phyloP scores from a whole-genome alignment of 331 rosid genomes.

The Erythrophleum ivorense region DNA sequence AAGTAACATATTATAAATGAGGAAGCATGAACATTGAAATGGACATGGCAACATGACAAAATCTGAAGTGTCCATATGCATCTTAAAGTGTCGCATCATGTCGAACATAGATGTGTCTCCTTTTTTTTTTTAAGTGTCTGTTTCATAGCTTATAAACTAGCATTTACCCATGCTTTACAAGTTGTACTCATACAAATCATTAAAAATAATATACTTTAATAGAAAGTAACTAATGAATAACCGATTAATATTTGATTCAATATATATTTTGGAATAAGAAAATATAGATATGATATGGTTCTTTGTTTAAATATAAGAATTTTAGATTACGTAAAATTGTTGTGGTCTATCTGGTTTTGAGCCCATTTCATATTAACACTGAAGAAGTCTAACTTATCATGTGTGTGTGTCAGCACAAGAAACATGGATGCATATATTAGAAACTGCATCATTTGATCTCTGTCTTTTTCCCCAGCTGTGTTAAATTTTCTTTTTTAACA shows the following conservation, averaged over 20 bases:
- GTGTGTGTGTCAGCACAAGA: background rate
- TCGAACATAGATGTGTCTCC: background rate
- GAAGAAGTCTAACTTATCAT: background rate
- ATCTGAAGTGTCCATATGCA: background rate
- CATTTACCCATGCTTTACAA: background rate
- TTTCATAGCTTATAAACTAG: background rate
- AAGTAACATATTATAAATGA: background rate
- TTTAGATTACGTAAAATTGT: background rate
- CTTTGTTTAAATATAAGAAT: background rate
- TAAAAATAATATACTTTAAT: background rate
- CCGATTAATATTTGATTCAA: background rate
- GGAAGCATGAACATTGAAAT: background rate
- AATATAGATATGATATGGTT: background rate
- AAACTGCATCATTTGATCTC: constrained; percentile 28
- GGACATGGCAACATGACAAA: background rate
- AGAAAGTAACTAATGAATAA: background rate
- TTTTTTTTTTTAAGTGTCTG: too few species aligned
- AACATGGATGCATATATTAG: background rate
- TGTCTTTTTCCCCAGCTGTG: constrained; percentile 3
- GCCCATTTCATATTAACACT: background rate
- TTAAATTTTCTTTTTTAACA: constrained; percentile 6
- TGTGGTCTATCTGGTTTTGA: background rate
- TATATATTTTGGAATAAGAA: background rate
- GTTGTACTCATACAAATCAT: background rate
- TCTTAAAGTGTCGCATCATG: background rate